Evolutionary conservation across 2,329 filamentous ascomycete species (phyloP).

Genomic region (Aspergillus puulaauensis): DNA sequence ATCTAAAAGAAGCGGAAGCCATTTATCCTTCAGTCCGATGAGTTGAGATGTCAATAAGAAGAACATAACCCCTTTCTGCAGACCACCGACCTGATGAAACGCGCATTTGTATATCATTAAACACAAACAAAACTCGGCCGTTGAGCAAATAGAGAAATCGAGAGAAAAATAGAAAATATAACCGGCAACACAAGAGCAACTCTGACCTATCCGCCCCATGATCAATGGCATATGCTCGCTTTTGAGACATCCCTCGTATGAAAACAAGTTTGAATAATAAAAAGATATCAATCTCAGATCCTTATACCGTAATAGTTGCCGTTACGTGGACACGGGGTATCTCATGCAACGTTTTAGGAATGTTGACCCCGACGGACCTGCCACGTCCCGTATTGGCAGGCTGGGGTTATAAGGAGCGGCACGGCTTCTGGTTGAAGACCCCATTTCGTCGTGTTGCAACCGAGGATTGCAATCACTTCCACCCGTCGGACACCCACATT

Average conservation of each 20-base stretch:
- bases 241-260: not conserved
- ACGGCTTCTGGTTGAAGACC: slow-evolving; percentile 8
- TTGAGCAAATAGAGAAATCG: slow-evolving; percentile 1
- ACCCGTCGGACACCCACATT: slow-evolving; percentile 13
- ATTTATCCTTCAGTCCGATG: slow-evolving; percentile 12
- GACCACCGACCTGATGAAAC: not conserved
- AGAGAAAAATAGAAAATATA: not conserved
- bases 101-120: slow-evolving; percentile 14
- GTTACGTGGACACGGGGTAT: slow-evolving; percentile 5
- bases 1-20: slow-evolving; percentile 10
- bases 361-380: slow-evolving; percentile 6
- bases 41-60: not conserved
- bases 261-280: not conserved
- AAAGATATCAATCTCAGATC: not conserved
- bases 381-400: slow-evolving; percentile 8
- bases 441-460: slow-evolving; percentile 12
- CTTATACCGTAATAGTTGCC: slow-evolving; percentile 4
- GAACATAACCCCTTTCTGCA: not conserved
- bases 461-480: slow-evolving; percentile 6
- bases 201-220: slow-evolving; percentile 1
- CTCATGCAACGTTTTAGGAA: slow-evolving; percentile 5
- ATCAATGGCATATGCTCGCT: slow-evolving; percentile 3
- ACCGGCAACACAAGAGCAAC: slow-evolving; percentile 1
- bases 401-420: slow-evolving; percentile 9
- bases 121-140: slow-evolving; percentile 13